A percentile compares a stretch with the other conserved stretches of the same genome.
phyloP scores from a whole-genome alignment of 2,329 filamentous ascomycete genomes.

The Epicoccum sorghinum region DNA sequence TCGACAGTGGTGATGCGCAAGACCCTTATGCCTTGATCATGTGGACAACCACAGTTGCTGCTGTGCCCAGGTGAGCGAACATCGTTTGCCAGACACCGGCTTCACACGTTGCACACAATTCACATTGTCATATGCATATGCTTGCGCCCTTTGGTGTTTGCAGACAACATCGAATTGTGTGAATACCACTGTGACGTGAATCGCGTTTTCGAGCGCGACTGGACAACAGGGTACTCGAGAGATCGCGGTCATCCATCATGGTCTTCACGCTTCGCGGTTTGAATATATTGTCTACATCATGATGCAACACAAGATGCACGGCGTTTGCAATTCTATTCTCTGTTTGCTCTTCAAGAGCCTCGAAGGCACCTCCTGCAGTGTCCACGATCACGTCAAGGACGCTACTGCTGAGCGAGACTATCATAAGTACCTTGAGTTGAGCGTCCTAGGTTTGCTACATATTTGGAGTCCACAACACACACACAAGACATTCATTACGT shows the following conservation, averaged over 20 bases:
- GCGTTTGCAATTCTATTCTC: not conserved
- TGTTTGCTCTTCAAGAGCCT: not conserved
- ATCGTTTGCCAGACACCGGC: not conserved
- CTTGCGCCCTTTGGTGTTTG: too few species aligned
- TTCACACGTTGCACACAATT: too few species aligned
- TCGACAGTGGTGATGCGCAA: not conserved
- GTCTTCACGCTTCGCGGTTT: slow-evolving; percentile 26
- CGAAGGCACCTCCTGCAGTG: not conserved
- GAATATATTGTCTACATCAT: slow-evolving; percentile 14
- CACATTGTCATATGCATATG: too few species aligned
- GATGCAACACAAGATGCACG: not conserved
- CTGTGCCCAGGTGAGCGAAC: too few species aligned
- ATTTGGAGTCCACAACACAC: not conserved
- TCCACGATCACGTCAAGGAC: slow-evolving; percentile 6
- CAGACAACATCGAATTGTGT: not conserved
- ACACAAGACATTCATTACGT: slow-evolving; percentile 1
- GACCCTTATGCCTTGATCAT: too few species aligned
- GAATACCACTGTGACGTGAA: not conserved
- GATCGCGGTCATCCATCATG: slow-evolving; percentile 31
- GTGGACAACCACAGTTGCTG: not conserved
- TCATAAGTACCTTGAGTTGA: too few species aligned
- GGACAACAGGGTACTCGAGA: slow-evolving; percentile 36
- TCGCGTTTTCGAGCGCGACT: not conserved
- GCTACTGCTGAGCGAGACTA: not conserved
- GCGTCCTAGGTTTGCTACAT: not conserved